Base-by-base conservation (phyloP, 2,329 filamentous ascomycete species). In the Calonectria pseudoturangicola region DNA sequence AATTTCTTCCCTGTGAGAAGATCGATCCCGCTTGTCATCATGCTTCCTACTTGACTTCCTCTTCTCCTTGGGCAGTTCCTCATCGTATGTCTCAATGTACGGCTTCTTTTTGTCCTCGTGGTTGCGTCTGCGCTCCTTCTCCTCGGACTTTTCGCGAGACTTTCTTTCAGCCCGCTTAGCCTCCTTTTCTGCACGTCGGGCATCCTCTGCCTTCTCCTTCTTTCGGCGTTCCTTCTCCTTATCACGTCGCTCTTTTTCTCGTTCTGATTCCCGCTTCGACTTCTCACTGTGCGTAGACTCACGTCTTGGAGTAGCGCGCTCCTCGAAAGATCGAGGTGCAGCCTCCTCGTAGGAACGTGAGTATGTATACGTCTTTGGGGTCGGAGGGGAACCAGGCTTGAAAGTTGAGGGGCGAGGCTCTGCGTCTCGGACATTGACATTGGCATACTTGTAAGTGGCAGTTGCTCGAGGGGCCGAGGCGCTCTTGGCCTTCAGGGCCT, bases 291-390 rank as follows among this genome's bases (percentile, higher is more conserved):
- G 89, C 68, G 86, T 88, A 2, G 86, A 79, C 6, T 88, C 82
- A 21, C 89, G 88, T 60, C 88, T 58, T 18, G 54, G 80, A 50
- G 80, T 86, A 7, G 87, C 73, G 48, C 76, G 74, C 28, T 90
- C 88, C n/a, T 91, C 88, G 71, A 88, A 89, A 12, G 83, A 79
- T 39, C 83, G 83, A 18, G 82, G 80, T 18, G 78, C 78, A 7
- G 87, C 78, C 4, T 88, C 85, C 28, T 89, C 87, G 18, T 84
- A 89, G 10, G 88, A 88, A 21, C 82, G 80, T 15, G 86, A 79
- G 64, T 79, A 81, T n/a, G 54, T 21, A 25, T 58, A 27, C 10
- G 18, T 7, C 54, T 58, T 58, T 85, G 10, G 81, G 69, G 13
- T 79, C 4, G 83, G 79, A 6, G 83, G 80, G 3, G 83, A 82